Evolutionary conservation across 1,284 basidiomycete species (phyloP), one percentile per base, ranked within the genome.

Genomic region (Heliocybe sulcata): DNA sequence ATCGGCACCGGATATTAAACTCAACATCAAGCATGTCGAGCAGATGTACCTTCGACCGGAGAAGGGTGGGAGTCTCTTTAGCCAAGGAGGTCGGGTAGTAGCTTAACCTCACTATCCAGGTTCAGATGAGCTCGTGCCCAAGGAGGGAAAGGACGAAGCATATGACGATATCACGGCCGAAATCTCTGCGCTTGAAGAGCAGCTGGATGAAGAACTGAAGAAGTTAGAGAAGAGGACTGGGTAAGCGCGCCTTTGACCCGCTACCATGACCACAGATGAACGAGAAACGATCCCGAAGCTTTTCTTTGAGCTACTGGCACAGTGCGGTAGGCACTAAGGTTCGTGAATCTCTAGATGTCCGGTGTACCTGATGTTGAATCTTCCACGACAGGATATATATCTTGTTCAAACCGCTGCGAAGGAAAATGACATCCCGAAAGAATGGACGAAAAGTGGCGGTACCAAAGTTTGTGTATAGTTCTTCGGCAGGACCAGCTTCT

Each of bases 381-480:
- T 14, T 47, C 56, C n/a, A n/a, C n/a, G n/a, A 11, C 59, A 94
- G 85, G 92, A 94, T 65, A 94, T 96, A 48, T 95, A 90, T 67
- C 81, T 94, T 31, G 77, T 98, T 23, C 87, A 95, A 70, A 84
- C 89, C 2, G 72, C 80, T 54, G 72, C 75, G 10, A 69, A 69
- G 2, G 73, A 81, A 54, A 77, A 83, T 58, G 27, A 49, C 6
- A 49, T 90, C 6, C 95, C 94, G 0, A 78, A 80, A 33, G 81
- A 85, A 56, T 98, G 95, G 95, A 83, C 80, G 11, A 93, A 94
- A 70, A 82, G 80, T 54, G 77, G 82, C n/a, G 78, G 81, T 14
- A 95, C 90, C 0, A 94, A 96, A 76, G 92, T 87, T 26, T 25
- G 47, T 26, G 20, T 20, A 25, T 16, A n/a, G 4, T 4, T 4